phyloP scores from a whole-genome alignment of 2,329 filamentous ascomycete genomes.

The Claviceps citrina region DNA sequence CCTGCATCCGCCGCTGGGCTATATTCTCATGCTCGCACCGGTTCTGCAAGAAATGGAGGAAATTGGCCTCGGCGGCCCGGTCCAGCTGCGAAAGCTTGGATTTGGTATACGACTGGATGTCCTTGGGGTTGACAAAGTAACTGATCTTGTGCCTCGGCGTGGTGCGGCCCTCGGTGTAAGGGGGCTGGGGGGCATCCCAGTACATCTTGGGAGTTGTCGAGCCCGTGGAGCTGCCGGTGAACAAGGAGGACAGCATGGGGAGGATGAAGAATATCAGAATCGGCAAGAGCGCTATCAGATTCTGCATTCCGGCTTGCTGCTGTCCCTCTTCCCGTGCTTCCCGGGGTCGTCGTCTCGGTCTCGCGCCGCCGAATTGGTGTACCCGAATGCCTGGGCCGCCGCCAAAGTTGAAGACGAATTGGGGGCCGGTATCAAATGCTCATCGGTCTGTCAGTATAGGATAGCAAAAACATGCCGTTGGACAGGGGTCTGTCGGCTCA shows the following conservation, averaged over 20 bases:
- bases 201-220: slow-evolving; percentile 52
- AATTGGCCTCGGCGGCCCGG: slow-evolving; percentile 57
- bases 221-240: slow-evolving; percentile 34
- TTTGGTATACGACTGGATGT: slow-evolving; percentile 54
- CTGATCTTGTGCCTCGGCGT: slow-evolving; percentile 57
- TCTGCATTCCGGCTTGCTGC: slow-evolving; percentile 37
- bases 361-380: slow-evolving; percentile 80
- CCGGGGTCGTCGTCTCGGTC: slow-evolving; percentile 61
- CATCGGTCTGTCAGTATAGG: slow-evolving; percentile 11
- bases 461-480: not conserved
- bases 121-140: slow-evolving; percentile 72
- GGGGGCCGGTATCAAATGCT: slow-evolving; percentile 62
- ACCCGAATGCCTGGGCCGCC: slow-evolving; percentile 84
- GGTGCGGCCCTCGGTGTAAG: slow-evolving; percentile 58
- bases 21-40: slow-evolving; percentile 63
- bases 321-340: slow-evolving; percentile 39
- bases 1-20: slow-evolving; percentile 48
- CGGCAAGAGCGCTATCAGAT: slow-evolving; percentile 64
- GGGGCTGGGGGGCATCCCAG: slow-evolving; percentile 56
- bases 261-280: slow-evolving; percentile 80
- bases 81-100: slow-evolving; percentile 63
- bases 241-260: slow-evolving; percentile 67
- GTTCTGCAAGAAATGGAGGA: slow-evolving; percentile 49
- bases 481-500: slow-evolving; percentile 11
- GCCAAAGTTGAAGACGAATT: slow-evolving; percentile 90